Conservation (phyloP, 2,329 filamentous ascomycete species). For the Pestalotiopsis sp. region DNA sequence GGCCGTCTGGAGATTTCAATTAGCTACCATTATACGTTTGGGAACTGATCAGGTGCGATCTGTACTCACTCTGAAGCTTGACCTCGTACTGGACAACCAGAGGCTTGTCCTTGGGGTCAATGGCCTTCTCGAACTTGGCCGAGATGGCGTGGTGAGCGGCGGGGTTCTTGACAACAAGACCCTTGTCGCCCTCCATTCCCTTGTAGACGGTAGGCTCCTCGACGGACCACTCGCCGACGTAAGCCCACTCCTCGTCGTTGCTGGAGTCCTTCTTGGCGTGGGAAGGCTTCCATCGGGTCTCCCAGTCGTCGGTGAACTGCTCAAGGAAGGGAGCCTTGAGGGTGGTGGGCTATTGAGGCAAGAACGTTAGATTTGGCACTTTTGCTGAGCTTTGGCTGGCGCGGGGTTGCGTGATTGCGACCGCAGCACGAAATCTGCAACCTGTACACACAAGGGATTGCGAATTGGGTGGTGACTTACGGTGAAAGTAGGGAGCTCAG, state of each 20-base stretch:
- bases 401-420: background rate
- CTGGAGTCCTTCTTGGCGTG: conserved; percentile 92
- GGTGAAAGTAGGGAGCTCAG: conserved; percentile 81
- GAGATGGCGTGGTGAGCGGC: conserved; percentile 99
- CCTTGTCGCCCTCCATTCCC: conserved; percentile 93
- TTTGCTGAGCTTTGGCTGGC: background rate
- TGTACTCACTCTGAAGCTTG: conserved; percentile 90
- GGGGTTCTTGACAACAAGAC: conserved; percentile 95
- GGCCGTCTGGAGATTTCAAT: conserved; percentile 65
- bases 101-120: conserved; percentile 96
- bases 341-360: conserved; percentile 70
- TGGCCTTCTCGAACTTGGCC: conserved; percentile 94
- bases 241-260: conserved; percentile 94
- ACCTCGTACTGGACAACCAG: conserved; percentile 99
- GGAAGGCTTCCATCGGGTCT: conserved; percentile 89
- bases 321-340: conserved; percentile 95
- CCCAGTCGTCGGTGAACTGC: conserved; percentile 98
- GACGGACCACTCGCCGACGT: conserved; percentile 93
- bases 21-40: conserved; percentile 30
- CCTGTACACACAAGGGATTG: background rate
- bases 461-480: conserved; percentile 56
- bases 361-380: background rate
- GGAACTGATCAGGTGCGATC: background rate
- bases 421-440: background rate
- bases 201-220: conserved; percentile 91